These are phyloP conservation scores for Aristolochia fimbriata DNA, from an alignment of 164 flowering plant species.

Conservation along the genomic window DNA sequence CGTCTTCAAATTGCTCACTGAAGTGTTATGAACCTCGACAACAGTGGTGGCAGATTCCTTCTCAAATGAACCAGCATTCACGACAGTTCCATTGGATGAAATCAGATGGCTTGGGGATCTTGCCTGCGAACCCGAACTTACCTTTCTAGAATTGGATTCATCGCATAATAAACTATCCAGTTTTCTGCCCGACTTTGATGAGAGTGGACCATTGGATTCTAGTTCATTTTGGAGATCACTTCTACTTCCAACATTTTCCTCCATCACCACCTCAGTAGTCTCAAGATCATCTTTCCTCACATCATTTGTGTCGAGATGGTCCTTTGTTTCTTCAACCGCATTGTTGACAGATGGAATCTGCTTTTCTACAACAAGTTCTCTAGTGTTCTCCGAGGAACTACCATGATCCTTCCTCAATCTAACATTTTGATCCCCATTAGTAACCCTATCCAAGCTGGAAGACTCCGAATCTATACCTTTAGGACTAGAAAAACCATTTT, in stretches of 20 bases:
- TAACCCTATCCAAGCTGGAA: conserved; percentile 41
- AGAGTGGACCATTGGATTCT: conserved; percentile 10
- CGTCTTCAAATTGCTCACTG: conserved; percentile 15
- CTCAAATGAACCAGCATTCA: conserved; percentile 13
- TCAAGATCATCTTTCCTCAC: no score
- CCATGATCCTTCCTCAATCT: conserved; percentile 16
- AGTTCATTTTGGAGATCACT: conserved; percentile 21
- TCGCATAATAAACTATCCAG: conserved; percentile 8
- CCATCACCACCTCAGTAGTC: background rate
- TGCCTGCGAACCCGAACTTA: conserved; percentile 13
- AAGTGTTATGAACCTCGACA: conserved; percentile 22
- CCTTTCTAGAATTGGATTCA: conserved; percentile 13
- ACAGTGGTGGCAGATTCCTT: conserved; percentile 15
- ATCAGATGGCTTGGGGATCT: conserved; percentile 14
- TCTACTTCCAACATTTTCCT: background rate
- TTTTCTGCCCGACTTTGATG: conserved; percentile 22
- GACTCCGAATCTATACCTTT: conserved; percentile 57
- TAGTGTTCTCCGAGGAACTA: conserved; percentile 4
- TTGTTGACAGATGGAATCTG: no score
- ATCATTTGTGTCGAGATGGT: background rate
- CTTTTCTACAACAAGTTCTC: no score
- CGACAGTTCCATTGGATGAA: conserved; percentile 8
- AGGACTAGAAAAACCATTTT: background rate
- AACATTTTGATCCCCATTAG: conserved; percentile 28
- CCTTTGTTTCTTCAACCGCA: background rate